phyloP scores from a whole-genome alignment of 2,329 filamentous ascomycete species.

The Pseudogymnoascus sp. region DNA sequence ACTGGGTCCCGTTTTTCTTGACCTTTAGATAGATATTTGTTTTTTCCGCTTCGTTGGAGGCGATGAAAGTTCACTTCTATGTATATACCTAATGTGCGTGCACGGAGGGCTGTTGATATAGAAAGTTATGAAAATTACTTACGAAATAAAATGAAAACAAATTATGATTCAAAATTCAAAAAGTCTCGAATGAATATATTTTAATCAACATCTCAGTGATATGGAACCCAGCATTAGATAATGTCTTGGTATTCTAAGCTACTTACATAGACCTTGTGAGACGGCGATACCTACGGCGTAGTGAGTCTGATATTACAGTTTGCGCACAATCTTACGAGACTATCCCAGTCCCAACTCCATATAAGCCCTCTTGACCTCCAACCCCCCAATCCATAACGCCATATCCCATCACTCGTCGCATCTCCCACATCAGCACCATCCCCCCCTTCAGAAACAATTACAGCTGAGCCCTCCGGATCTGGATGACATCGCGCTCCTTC shows the following conservation, averaged over 20 bases:
- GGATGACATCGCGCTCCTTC: not conserved
- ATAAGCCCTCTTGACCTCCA: not conserved
- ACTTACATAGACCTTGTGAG: not conserved
- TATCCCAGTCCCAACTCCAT: not conserved
- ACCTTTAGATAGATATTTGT: not conserved
- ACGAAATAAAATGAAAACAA: not conserved
- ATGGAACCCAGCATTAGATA: not conserved
- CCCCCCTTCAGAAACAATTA: not conserved
- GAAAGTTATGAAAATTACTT: not conserved
- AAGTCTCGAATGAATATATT: no score
- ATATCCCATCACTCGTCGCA: not conserved
- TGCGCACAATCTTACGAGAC: not conserved
- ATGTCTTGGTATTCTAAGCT: not conserved
- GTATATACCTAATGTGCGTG: slow-evolving; percentile 6
- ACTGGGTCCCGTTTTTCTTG: not conserved
- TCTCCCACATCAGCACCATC: not conserved
- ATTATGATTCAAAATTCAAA: not conserved
- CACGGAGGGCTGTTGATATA: not conserved
- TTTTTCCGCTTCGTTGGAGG: not conserved
- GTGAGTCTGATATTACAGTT: not conserved
- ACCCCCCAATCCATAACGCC: not conserved
- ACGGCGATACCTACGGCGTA: not conserved
- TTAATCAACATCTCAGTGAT: not conserved
- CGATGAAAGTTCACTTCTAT: not conserved
- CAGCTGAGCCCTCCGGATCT: not conserved